A percentile compares a stretch with the other conserved stretches of the same genome.
These are phyloP conservation scores for Isabelozyma heimii DNA, from an alignment of 805 yeast genomes.

Conservation along the genomic window DNA sequence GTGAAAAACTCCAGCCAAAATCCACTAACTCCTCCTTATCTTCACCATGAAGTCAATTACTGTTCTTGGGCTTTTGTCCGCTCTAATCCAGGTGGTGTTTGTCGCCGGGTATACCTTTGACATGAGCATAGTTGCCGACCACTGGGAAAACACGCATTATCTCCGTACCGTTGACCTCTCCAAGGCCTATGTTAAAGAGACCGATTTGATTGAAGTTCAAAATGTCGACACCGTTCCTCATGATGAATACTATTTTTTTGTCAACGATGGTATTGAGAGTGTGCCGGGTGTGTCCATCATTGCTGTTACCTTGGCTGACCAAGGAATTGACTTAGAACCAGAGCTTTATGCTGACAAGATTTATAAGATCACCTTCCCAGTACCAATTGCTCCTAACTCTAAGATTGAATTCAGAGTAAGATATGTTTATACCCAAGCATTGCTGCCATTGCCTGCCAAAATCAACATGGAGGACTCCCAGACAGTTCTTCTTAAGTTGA, in stretches of 20 bases:
- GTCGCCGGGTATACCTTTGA: background rate
- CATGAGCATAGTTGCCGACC: background rate
- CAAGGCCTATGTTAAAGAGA: conserved; percentile 65
- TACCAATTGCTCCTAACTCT: conserved; percentile 66
- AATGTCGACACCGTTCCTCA: conserved; percentile 59
- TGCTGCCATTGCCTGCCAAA: conserved; percentile 62
- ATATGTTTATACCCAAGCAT: conserved; percentile 44
- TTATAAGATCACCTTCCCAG: conserved; percentile 54
- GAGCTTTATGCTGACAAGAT: conserved; percentile 11
- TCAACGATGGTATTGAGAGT: conserved; percentile 49
- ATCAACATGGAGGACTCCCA: conserved; percentile 63
- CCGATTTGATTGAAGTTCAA: conserved; percentile 49
- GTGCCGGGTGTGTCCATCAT: conserved; percentile 40
- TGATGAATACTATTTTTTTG: conserved; percentile 53
- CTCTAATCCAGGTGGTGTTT: background rate
- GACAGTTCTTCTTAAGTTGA: conserved; percentile 50
- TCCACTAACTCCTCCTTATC: background rate
- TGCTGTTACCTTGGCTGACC: conserved; percentile 34
- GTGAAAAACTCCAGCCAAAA: background rate
- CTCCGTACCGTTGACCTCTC: conserved; percentile 61
- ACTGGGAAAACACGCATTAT: conserved; percentile 59
- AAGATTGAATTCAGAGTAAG: conserved; percentile 47
- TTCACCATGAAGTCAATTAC: background rate
- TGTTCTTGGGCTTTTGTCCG: background rate
- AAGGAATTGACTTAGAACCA: conserved; percentile 15